Conservation (phyloP, 2,329 filamentous ascomycete genomes). For the Cadophora gregata region DNA sequence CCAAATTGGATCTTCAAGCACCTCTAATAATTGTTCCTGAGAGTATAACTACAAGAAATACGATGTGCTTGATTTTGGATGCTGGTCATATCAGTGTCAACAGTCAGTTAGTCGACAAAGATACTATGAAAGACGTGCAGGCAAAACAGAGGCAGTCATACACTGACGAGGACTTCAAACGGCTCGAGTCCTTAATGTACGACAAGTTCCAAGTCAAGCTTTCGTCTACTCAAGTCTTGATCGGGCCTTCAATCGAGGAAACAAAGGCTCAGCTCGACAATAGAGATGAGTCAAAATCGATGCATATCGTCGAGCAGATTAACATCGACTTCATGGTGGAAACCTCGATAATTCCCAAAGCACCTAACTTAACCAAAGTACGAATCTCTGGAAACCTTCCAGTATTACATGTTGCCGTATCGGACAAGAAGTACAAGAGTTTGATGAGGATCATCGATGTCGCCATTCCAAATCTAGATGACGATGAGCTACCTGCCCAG, state of each 20-base stretch:
- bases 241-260: constrained; percentile 89
- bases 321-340: constrained; percentile 98
- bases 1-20: constrained; percentile 92
- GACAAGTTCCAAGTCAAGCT: constrained; percentile 95
- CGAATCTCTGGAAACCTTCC: constrained; percentile 91
- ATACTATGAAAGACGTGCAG: constrained; percentile 88
- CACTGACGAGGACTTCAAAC: constrained; percentile 85
- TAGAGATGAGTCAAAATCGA: constrained; percentile 69
- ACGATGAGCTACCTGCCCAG: constrained; percentile 47
- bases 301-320: constrained; percentile 95
- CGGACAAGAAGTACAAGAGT: constrained; percentile 95
- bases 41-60: constrained; percentile 80
- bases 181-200: constrained; percentile 93
- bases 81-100: constrained; percentile 94
- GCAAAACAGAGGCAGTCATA: constrained; percentile 88
- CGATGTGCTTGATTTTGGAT: constrained; percentile 91
- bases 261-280: constrained; percentile 81
- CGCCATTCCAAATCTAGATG: constrained; percentile 83
- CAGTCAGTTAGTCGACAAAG: constrained; percentile 90
- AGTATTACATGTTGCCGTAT: constrained; percentile 87
- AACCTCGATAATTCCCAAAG: constrained; percentile 94
- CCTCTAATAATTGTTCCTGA: constrained; percentile 96
- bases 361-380: constrained; percentile 89
- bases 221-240: constrained; percentile 92
- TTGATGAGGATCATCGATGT: constrained; percentile 97